Evolutionary conservation across 2,329 filamentous ascomycete species (phyloP).

Genomic region (Aspergillus alliaceus): DNA sequence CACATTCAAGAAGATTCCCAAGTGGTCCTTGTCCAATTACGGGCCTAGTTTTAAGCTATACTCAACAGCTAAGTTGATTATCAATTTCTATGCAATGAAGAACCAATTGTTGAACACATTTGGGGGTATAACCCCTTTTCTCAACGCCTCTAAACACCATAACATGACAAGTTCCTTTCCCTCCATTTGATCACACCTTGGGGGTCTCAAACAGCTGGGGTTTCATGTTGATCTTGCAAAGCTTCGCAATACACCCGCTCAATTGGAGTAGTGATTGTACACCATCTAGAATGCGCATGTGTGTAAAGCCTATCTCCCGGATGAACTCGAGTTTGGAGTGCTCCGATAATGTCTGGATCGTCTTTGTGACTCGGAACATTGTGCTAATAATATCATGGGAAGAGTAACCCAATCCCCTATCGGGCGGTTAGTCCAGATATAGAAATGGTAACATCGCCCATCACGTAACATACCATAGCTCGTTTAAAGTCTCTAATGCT

Average conservation of each 20-base stretch:
- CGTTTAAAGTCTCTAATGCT: slow-evolving; percentile 80
- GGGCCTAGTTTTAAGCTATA: not conserved
- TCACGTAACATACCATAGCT: slow-evolving; percentile 68
- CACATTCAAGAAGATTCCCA: not conserved
- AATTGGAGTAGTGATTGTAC: slow-evolving; percentile 93
- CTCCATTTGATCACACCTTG: slow-evolving; percentile 23
- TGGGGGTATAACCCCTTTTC: not conserved
- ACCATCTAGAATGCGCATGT: slow-evolving; percentile 98
- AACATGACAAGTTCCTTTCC: slow-evolving; percentile 19
- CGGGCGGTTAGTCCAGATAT: not conserved
- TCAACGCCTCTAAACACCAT: slow-evolving; percentile 25
- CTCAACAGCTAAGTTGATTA: not conserved
- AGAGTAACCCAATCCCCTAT: slow-evolving; percentile 82
- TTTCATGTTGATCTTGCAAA: slow-evolving; percentile 97
- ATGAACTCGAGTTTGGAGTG: slow-evolving; percentile 97
- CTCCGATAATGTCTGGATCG: slow-evolving; percentile 85
- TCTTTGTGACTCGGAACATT: slow-evolving; percentile 99
- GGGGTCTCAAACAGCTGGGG: slow-evolving; percentile 69
- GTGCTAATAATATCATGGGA: slow-evolving; percentile 98
- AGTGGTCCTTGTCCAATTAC: not conserved
- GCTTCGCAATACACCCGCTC: slow-evolving; percentile 83
- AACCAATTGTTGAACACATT: not conserved
- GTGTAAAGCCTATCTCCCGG: slow-evolving; percentile 97
- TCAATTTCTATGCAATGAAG: not conserved
- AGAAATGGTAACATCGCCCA: slow-evolving; percentile 3